Conservation (phyloP, 805 yeast genomes). For the Debaryomyces prosopidis region DNA sequence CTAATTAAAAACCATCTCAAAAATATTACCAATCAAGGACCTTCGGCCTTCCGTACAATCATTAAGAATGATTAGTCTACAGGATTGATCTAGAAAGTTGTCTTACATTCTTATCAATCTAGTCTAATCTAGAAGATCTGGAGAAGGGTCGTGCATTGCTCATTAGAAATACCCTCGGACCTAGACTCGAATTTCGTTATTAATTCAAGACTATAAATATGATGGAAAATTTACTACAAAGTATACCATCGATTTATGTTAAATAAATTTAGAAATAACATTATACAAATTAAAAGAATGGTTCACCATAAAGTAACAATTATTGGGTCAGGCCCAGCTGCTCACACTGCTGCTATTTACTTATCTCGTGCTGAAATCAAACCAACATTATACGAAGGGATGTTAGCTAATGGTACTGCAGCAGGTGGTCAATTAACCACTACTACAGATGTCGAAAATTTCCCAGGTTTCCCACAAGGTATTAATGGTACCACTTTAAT, state of each 20-base stretch:
- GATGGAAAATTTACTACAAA: conserved; percentile 2
- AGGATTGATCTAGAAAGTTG: too few relatives aligned
- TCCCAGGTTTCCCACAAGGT: conserved; percentile 98
- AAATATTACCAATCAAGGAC: too few relatives aligned
- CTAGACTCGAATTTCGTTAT: conserved; percentile 1
- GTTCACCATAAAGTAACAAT: conserved; percentile 83
- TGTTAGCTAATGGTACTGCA: conserved; percentile 96
- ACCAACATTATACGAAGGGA: conserved; percentile 92
- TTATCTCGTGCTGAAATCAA: conserved; percentile 94
- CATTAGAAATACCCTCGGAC: conserved; percentile 3
- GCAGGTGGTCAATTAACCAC: conserved; percentile 99
- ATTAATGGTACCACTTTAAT: conserved; percentile 83
- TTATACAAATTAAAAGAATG: conserved; percentile 46
- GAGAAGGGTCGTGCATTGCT: conserved; percentile 1
- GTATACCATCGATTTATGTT: conserved; percentile 9
- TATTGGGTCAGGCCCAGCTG: conserved; percentile 98
- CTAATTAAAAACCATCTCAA: too few relatives aligned
- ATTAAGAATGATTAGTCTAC: too few relatives aligned
- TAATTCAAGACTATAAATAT: conserved; percentile 4
- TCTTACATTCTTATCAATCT: too few relatives aligned
- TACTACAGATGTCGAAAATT: conserved; percentile 97
- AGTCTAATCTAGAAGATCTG: not conserved
- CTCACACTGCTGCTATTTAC: conserved; percentile 98
- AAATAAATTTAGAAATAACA: not conserved
- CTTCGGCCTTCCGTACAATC: too few relatives aligned